Base-by-base conservation (phyloP, 78 protist genomes). In the Dictyostelium discoideum region DNA sequence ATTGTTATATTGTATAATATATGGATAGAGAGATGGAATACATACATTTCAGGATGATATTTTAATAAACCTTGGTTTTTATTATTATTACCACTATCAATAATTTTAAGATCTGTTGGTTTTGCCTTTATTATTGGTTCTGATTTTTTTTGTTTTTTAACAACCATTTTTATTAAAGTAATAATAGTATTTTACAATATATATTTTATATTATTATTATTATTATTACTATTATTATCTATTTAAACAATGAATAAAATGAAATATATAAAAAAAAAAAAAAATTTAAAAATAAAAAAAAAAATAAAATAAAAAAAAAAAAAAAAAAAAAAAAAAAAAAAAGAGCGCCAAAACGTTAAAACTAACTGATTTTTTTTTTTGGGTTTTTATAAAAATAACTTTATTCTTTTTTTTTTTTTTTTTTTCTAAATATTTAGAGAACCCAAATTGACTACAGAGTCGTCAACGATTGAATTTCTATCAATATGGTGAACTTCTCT, bases 371-470 rank as follows among this genome's bases (percentile, higher is more conserved):
- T 16, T 16, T 54, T 57, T 57, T 57, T 57, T 60, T 60, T 42
- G 46, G 46, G 46, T 42, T 42, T 42, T 42, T 60, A 3, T 5
- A 22, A 80, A 69, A 54, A 18, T 42, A 11, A 44, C 13, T 1
- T 87, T 85, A 40, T 79, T 85, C 3, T 40, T 85, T 9, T 57
- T 80, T 29, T n/a, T 18, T 39, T 88, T 88, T 80, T 85, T 60
- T 84, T 76, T 76, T 20, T 60, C 67, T 84, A 84, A 37, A 84
- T 84, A 84, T 84, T 84, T n/a, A 90, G 50, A 37, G 88, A 67
- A n/a, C 95, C 95, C 7, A 90, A 67, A 50, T 81, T 72, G 16
- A 82, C 85, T 0, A 37, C 22, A 5, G 84, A 13, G 37, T 90
- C 88, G 50, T 90, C 88, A 13, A 72, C 85, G n/a, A 82, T 82